These are phyloP conservation scores for Podospora appendiculata DNA, from an alignment of 495 filamentous ascomycete species.

Conservation along the genomic window DNA sequence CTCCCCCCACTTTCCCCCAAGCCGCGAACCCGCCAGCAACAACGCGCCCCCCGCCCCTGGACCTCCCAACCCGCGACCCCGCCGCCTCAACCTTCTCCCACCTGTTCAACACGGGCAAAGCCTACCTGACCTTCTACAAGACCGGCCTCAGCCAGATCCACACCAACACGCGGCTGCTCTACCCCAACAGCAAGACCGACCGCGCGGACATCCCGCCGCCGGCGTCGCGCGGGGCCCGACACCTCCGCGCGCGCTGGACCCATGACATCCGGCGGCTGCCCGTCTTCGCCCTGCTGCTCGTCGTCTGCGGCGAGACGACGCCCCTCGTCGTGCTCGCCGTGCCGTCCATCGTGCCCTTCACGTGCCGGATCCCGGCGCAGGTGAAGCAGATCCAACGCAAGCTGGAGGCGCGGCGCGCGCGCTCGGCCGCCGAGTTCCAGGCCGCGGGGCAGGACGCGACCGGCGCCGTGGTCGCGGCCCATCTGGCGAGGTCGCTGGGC, in stretches of 20 bases:
- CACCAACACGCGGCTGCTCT: conserved; percentile 50
- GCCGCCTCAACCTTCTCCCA: conserved; percentile 33
- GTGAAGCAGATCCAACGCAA: conserved; percentile 43
- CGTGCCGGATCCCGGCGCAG: conserved; percentile 76
- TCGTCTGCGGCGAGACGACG: conserved; percentile 78
- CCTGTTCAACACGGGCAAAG: conserved; percentile 43
- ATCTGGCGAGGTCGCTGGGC: conserved; percentile 11
- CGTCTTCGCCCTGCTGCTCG: conserved; percentile 60
- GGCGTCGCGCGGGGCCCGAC: conserved; percentile 16
- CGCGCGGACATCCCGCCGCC: conserved; percentile 11
- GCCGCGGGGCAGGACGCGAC: not conserved
- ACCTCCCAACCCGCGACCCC: conserved; percentile 37
- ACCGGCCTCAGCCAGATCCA: conserved; percentile 64
- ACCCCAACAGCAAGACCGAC: not conserved
- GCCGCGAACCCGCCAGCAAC: conserved; percentile 50
- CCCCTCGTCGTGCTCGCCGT: conserved; percentile 65
- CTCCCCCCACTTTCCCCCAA: not conserved
- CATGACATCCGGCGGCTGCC: conserved; percentile 71
- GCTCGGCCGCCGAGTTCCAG: conserved; percentile 26
- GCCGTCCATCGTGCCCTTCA: conserved; percentile 60
- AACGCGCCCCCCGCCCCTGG: conserved; percentile 52
- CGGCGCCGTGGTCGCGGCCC: no score
- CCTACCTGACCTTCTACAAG: conserved; percentile 78
- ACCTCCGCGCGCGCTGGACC: conserved; percentile 25
- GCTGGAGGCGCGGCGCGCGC: conserved; percentile 34